Evolutionary conservation across 2,329 filamentous ascomycete genomes (phyloP).

Genomic region (Diplodia sapinea): DNA sequence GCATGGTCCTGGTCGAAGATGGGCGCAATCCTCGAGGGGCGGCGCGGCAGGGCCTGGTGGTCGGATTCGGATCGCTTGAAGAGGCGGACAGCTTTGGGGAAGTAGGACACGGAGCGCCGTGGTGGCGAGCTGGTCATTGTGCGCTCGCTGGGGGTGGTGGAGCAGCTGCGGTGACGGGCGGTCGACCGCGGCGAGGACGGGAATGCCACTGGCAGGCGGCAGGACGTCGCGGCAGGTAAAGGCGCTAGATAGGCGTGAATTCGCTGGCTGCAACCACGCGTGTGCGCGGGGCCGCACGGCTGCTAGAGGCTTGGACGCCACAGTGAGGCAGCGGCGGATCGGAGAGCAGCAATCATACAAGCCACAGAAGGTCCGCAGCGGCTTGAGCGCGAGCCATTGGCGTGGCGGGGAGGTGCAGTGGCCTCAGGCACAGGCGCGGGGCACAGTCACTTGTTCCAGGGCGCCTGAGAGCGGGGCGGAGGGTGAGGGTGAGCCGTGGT

Average conservation of each 20-base stretch:
- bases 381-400: neutral
- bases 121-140: slow-evolving; percentile 8
- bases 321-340: neutral
- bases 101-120: slow-evolving; percentile 28
- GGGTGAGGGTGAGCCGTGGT: neutral
- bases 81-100: slow-evolving; percentile 31
- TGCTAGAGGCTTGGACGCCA: neutral
- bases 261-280: neutral
- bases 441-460: neutral
- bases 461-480: neutral
- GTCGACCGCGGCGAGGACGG: neutral
- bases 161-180: neutral
- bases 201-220: neutral
- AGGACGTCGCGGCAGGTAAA: neutral
- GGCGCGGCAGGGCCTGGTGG: slow-evolving; percentile 7
- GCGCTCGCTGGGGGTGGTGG: neutral
- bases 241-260: neutral
- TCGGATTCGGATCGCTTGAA: neutral
- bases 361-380: neutral
- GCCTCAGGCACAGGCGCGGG: neutral
- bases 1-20: slow-evolving; percentile 30
- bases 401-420: neutral
- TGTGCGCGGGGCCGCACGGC: slow-evolving; percentile 6
- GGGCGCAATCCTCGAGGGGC: slow-evolving; percentile 27
- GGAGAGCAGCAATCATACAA: neutral